A percentile compares a stretch with the other conserved stretches of the same genome.
These are phyloP conservation scores for Sclerotinia nivalis DNA, from an alignment of 2,329 filamentous ascomycete species.

Conservation along the genomic window DNA sequence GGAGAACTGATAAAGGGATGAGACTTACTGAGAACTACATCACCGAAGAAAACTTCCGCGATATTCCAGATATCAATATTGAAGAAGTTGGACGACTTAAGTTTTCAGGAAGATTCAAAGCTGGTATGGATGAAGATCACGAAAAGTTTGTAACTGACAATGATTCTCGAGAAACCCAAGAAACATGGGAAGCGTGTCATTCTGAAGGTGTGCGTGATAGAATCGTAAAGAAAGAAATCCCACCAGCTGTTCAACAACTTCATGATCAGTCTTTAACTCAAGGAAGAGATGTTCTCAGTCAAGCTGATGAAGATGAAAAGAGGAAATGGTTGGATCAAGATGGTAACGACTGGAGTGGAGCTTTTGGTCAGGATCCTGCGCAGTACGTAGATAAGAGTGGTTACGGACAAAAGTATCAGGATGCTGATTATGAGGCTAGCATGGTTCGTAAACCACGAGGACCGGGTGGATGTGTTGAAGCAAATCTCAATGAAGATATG, in stretches of 20 bases:
- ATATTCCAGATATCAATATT: conserved; percentile 73
- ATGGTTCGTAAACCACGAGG: conserved; percentile 20
- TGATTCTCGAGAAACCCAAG: conserved; percentile 86
- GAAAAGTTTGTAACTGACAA: conserved; percentile 82
- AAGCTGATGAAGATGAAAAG: conserved; percentile 70
- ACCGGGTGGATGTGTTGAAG: conserved; percentile 17
- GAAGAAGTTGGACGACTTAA: conserved; percentile 78
- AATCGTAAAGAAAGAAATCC: conserved; percentile 71
- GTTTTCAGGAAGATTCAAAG: conserved; percentile 81
- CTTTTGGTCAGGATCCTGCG: conserved; percentile 76
- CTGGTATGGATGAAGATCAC: conserved; percentile 86
- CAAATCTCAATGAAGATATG: conserved; percentile 40
- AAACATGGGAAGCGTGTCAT: conserved; percentile 90
- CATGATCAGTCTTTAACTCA: conserved; percentile 81
- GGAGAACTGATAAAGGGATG: conserved; percentile 73
- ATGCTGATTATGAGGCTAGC: conserved; percentile 26
- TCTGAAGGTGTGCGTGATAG: conserved; percentile 79
- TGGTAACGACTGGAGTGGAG: conserved; percentile 83
- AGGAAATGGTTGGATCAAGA: conserved; percentile 75
- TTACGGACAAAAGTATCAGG: conserved; percentile 13
- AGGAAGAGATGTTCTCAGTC: conserved; percentile 77
- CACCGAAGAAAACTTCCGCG: conserved; percentile 70
- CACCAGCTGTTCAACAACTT: conserved; percentile 68
- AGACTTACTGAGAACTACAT: conserved; percentile 91
- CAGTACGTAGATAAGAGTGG: conserved; percentile 33